Evolutionary conservation across 257 asterid species (phyloP).

Genomic region (Gynochthodes officinalis): DNA sequence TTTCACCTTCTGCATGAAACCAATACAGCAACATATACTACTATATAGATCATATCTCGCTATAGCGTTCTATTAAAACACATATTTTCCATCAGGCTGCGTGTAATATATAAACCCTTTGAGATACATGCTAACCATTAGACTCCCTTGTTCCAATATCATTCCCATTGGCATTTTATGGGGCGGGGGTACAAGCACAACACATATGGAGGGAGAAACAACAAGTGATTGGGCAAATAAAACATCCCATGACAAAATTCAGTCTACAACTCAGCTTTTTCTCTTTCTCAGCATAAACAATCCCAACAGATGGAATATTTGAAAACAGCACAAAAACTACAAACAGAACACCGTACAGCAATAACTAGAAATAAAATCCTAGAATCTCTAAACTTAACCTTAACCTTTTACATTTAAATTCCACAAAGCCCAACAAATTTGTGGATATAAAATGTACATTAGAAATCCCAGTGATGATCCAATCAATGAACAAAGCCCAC

Average conservation of each 20-base stretch:
- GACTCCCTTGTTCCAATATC: no score
- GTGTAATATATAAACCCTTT: no score
- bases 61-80: no score
- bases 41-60: no score
- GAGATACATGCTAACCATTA: no score
- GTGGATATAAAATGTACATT: neutral
- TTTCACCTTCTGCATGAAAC: no score
- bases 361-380: neutral
- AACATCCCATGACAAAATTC: no score
- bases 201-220: neutral
- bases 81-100: no score
- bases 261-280: neutral
- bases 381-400: neutral
- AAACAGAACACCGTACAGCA: neutral
- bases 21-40: no score
- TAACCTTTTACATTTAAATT: neutral
- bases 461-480: neutral
- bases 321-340: no score
- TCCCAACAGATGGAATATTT: neutral
- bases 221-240: no score
- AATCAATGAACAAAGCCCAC: no score
- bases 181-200: neutral
- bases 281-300: neutral
- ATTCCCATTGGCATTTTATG: neutral
- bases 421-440: neutral